A percentile compares a stretch with the other conserved stretches of the same genome.
Evolutionary conservation across 176 grass and related monocot genomes (phyloP).

Genomic region (Leersia perrieri): DNA sequence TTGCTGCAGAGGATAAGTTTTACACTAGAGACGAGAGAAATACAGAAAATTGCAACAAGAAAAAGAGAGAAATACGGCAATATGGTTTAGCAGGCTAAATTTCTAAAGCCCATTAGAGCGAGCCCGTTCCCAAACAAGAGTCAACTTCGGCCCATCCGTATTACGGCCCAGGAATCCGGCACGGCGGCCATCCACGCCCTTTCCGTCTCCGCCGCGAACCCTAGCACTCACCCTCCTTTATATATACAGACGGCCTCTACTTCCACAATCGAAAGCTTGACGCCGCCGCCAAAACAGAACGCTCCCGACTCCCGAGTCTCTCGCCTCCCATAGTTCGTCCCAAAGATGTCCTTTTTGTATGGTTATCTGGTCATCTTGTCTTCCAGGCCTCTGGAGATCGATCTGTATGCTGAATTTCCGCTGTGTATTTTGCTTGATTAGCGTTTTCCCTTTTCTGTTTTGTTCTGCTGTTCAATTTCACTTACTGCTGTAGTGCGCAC

Average conservation of each 20-base stretch:
- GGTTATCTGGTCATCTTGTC: no score
- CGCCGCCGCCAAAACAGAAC: not conserved
- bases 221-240: not conserved
- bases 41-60: not conserved
- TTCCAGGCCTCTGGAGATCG: slow-evolving; percentile 13
- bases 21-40: not conserved
- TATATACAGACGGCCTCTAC: not conserved
- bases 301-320: not conserved
- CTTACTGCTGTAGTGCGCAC: not conserved
- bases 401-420: slow-evolving; percentile 72
- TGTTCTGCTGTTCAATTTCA: not conserved
- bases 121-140: not conserved
- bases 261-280: not conserved
- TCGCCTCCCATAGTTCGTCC: not conserved
- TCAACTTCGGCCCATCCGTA: not conserved
- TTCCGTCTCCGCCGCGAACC: not conserved
- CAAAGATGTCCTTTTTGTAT: no score
- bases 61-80: not conserved
- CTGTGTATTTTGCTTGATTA: not conserved
- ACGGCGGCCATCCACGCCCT: not conserved
- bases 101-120: not conserved
- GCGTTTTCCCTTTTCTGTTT: not conserved
- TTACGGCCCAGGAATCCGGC: not conserved
- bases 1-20: no score
- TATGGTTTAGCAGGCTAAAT: not conserved